phyloP scores from a whole-genome alignment of 768 basidiomycete genomes.

The Suillus subluteus region DNA sequence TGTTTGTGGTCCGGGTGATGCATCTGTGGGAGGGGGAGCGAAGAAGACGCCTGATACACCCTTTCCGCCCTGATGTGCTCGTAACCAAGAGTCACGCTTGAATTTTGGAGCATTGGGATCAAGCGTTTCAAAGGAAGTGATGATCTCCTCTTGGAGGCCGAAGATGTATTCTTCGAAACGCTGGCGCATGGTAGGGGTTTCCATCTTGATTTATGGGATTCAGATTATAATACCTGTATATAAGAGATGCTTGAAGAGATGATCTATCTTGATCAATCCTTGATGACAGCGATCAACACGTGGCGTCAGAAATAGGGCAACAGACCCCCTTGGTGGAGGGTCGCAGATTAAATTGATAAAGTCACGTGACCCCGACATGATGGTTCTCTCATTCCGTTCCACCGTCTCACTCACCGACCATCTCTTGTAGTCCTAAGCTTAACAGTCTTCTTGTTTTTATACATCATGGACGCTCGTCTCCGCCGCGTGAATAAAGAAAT shows the following conservation, averaged over 20 bases:
- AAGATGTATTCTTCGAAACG: slow-evolving; percentile 79
- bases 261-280: neutral
- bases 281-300: neutral
- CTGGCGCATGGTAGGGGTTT: slow-evolving; percentile 60
- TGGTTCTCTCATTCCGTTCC: neutral
- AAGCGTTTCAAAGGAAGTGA: slow-evolving; percentile 73
- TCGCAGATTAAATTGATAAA: slow-evolving; percentile 15
- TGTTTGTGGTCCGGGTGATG: slow-evolving; percentile 43
- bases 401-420: neutral
- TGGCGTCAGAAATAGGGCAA: neutral
- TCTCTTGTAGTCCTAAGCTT: neutral
- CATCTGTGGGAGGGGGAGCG: slow-evolving; percentile 33
- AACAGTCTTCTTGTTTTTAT: slow-evolving; percentile 6
- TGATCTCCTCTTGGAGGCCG: slow-evolving; percentile 78
- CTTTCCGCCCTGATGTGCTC: slow-evolving; percentile 59
- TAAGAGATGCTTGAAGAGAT: neutral
- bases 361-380: slow-evolving; percentile 26
- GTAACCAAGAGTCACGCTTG: slow-evolving; percentile 81
- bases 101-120: slow-evolving; percentile 74
- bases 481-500: slow-evolving; percentile 96
- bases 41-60: slow-evolving; percentile 87
- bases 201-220: slow-evolving; percentile 16
- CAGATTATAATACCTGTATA: neutral
- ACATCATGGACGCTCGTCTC: slow-evolving; percentile 82
- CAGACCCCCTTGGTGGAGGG: neutral